A percentile compares a stretch with the other conserved stretches of the same genome.
These are phyloP conservation scores for Dentipellis sp. DNA, from an alignment of 768 basidiomycete species.

Conservation along the genomic window DNA sequence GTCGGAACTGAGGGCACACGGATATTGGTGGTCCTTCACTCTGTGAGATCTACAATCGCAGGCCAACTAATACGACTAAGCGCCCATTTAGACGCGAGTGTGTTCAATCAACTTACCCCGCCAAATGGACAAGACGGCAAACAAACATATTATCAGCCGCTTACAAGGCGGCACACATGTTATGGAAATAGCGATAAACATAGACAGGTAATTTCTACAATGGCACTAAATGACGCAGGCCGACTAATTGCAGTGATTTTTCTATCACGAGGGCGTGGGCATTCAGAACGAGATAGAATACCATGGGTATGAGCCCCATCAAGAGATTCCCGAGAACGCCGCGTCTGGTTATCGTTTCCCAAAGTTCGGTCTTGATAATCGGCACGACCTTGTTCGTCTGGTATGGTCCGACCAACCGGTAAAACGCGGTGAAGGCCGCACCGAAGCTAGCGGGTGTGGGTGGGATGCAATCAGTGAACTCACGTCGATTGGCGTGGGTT, in stretches of 20 bases:
- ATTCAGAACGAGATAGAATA: constrained; percentile 30
- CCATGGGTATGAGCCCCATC: constrained; percentile 50
- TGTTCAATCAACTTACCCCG: too few relatives aligned
- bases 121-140: too few relatives aligned
- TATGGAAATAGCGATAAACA: not conserved
- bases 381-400: constrained; percentile 28
- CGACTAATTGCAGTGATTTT: not conserved
- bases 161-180: too few relatives aligned
- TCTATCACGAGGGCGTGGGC: constrained; percentile 15
- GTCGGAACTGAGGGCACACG: not conserved
- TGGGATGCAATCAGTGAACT: not conserved
- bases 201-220: not conserved
- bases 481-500: not conserved
- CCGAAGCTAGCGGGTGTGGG: constrained; percentile 32
- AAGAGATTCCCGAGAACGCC: constrained; percentile 45
- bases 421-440: constrained; percentile 50
- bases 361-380: constrained; percentile 45
- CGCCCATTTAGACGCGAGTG: too few relatives aligned
- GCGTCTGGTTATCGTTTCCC: constrained; percentile 49
- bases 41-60: too few relatives aligned
- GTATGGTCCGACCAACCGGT: constrained; percentile 47
- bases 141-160: too few relatives aligned
- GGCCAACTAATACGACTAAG: too few relatives aligned
- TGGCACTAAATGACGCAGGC: not conserved
- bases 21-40: too few relatives aligned